Evolutionary conservation across 2,329 filamentous ascomycete genomes (phyloP).

Genomic region (Elsinoe perseae): DNA sequence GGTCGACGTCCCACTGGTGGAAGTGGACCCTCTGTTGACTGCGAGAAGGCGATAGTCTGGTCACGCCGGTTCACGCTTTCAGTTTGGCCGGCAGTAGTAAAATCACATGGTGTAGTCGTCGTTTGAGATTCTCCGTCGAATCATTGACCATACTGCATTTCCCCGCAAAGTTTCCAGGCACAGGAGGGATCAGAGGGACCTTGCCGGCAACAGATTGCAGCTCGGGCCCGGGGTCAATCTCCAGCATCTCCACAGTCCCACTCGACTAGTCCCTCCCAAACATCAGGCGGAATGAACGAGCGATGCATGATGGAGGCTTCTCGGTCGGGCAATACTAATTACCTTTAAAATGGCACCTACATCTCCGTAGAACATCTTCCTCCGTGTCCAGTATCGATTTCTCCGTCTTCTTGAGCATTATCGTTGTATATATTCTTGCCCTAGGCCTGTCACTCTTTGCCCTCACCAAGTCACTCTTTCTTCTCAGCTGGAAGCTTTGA

Average conservation of each 20-base stretch:
- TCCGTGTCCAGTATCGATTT: slow-evolving; percentile 6
- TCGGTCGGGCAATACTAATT: slow-evolving; percentile 1
- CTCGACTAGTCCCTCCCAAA: slow-evolving; percentile 7
- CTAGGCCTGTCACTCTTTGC: slow-evolving; percentile 2
- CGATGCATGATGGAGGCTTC: slow-evolving; percentile 1
- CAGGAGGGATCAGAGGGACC: slow-evolving; percentile 1
- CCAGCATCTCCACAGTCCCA: slow-evolving; percentile 9
- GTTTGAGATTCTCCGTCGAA: slow-evolving; percentile 13
- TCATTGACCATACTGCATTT: neutral
- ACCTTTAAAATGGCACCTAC: neutral
- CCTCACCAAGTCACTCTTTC: slow-evolving; percentile 17
- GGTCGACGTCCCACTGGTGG: slow-evolving; percentile 3
- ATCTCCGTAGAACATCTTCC: neutral
- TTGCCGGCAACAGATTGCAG: neutral
- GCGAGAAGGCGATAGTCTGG: neutral
- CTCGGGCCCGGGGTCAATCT: neutral
- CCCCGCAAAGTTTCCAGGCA: slow-evolving; percentile 6
- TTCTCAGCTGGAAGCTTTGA: slow-evolving; percentile 9
- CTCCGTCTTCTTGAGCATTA: slow-evolving; percentile 11
- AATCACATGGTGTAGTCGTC: neutral
- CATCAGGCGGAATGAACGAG: neutral
- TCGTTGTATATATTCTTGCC: slow-evolving; percentile 3
- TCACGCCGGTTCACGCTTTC: neutral
- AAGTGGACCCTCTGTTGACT: neutral
- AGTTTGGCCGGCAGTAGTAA: neutral